Base-by-base conservation (phyloP, 441 rosid genomes). In the Mallotus japonicus region DNA sequence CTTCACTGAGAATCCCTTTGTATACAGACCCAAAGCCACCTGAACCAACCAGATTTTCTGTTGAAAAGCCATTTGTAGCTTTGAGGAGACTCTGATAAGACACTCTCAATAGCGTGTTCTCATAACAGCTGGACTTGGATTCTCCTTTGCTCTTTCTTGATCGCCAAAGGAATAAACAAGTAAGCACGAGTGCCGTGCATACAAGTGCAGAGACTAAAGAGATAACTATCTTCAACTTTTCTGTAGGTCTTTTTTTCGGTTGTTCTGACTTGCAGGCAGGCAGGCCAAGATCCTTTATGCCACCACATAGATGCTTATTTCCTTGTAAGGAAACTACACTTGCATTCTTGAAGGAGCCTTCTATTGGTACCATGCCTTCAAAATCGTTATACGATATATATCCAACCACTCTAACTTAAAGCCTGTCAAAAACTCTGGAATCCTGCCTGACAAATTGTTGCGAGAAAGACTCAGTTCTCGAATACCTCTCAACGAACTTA, bases 241-340 rank as follows among this genome's bases (percentile, higher is more conserved):
- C 10, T 4, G 13, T 37, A 1, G 15, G 19, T 19, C 47, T 62
- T 47, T 14, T 34, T 8, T 62, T 62, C 4, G 47, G 56, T 19
- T 55, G 15, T 17, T 55, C 49, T 2, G 7, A 34, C 11, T 17
- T 12, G 62, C 62, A 68, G 0, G 8, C 17, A 2, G 71, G 61
- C 0, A 68, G 32, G 2, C n/a, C 11, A 12, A 68, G 54, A 34
- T 37, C 71, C 9, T 28, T 16, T 1, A 34, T 32, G 61, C 61
- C 71, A 53, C 50, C 71, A 53, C 71, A 68, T 34, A 68, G 55
- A 10, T 66, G 15, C 3, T 28, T 2, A 17, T 66, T 66, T 50
- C 70, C 70, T 24, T 0, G 2, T 10, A 67, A 1, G 0, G 8
- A 50, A 0, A 32, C 51, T 11, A 14, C 58, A 17, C 22, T 67